A percentile compares a stretch with the other conserved stretches of the same genome.
These are phyloP conservation scores for Flaveria sonorensis DNA, from an alignment of 129 eudicot genomes.

Conservation along the genomic window DNA sequence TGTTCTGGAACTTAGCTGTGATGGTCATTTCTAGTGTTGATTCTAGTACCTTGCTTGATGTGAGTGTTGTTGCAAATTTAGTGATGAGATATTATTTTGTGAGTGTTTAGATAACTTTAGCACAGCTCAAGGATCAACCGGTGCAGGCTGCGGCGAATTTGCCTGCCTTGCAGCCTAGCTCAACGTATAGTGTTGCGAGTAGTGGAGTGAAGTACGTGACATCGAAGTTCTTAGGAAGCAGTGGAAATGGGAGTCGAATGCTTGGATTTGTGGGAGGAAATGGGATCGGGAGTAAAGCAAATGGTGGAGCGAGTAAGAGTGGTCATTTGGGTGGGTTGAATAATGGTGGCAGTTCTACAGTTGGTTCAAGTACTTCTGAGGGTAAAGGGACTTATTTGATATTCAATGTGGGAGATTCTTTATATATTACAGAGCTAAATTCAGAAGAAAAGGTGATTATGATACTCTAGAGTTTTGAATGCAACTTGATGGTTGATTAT, in stretches of 20 bases:
- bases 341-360: conserved; percentile 46
- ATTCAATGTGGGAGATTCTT: conserved; percentile 79
- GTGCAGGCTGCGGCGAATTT: conserved; percentile 41
- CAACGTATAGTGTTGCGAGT: conserved; percentile 61
- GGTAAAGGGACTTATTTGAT: conserved; percentile 84
- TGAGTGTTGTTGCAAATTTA: not conserved
- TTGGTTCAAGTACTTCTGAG: conserved; percentile 57
- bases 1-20: conserved; percentile 7
- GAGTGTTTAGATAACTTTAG: conserved; percentile 62
- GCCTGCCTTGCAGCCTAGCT: conserved; percentile 42
- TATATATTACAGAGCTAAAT: conserved; percentile 67
- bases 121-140: conserved; percentile 73
- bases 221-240: conserved; percentile 65
- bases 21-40: conserved; percentile 16
- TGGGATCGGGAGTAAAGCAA: conserved; percentile 43
- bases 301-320: conserved; percentile 46
- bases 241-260: conserved; percentile 72
- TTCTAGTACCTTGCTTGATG: conserved; percentile 4
- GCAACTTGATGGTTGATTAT: conserved; percentile 1
- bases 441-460: conserved; percentile 75
- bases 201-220: conserved; percentile 82
- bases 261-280: conserved; percentile 83
- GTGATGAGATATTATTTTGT: conserved; percentile 17
- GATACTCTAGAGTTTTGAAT: not conserved
- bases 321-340: conserved; percentile 37